Percentiles rank a stretch among this genome's conserved stretches.
Conservation (phyloP, 1,284 basidiomycete species). For the Moesziomyces globuligerus region DNA sequence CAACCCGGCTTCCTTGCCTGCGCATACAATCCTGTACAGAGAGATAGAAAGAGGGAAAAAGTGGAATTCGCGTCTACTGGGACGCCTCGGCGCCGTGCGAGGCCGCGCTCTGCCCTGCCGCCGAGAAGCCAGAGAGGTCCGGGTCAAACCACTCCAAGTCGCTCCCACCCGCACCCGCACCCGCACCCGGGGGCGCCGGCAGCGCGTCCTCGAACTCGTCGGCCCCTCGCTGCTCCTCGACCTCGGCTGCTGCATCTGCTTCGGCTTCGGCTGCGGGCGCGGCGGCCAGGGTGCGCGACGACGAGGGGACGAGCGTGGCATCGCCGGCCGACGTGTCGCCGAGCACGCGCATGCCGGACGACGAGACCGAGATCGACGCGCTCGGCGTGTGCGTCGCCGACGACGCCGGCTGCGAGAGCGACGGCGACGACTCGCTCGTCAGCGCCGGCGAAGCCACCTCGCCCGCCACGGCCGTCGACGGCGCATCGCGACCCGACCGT, state of each 20-base stretch:
- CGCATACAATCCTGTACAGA: too few relatives aligned
- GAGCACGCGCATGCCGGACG: constrained; percentile 1
- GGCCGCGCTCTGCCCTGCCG: constrained; percentile 22
- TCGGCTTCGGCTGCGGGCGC: constrained; percentile 2
- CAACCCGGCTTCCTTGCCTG: too few relatives aligned
- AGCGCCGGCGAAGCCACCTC: constrained; percentile 8
- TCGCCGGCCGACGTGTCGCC: constrained; percentile 18
- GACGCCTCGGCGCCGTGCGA: not conserved
- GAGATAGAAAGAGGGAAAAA: too few relatives aligned
- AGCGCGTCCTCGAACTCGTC: constrained; percentile 9
- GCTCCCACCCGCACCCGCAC: not conserved
- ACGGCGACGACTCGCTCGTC: constrained; percentile 14
- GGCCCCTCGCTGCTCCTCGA: constrained; percentile 9
- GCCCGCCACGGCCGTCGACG: not conserved
- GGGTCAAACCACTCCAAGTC: constrained; percentile 56
- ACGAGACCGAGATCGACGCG: constrained; percentile 18
- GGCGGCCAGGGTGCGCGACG: not conserved
- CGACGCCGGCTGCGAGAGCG: constrained; percentile 15
- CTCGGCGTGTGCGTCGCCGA: constrained; percentile 18
- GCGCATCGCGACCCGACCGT: constrained; percentile 31
- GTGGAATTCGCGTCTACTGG: too few relatives aligned
- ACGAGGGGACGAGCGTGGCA: constrained; percentile 14
- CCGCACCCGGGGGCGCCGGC: not conserved
- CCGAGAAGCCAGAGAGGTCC: constrained; percentile 44
- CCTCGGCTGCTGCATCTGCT: constrained; percentile 6